Conservation (phyloP, 208 protist genomes). For the Wallacemonas rigidus region DNA sequence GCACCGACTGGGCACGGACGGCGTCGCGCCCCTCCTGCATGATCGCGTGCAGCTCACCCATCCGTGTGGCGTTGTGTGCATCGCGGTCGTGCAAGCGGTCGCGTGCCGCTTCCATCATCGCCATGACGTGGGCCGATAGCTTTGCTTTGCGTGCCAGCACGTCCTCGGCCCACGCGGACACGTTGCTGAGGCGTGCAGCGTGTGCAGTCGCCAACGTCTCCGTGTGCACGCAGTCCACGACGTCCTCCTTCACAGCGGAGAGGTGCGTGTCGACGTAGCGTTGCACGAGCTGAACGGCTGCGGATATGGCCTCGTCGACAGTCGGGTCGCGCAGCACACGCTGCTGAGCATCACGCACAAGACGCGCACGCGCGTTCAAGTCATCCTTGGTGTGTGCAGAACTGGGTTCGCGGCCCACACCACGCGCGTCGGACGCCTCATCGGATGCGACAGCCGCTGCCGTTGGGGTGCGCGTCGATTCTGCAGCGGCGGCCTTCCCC, state of each 20-base stretch:
- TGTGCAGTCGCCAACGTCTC: conserved; percentile 51
- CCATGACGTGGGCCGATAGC: conserved; percentile 38
- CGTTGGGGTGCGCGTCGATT: background rate
- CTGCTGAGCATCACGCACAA: conserved; percentile 4
- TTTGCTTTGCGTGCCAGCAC: conserved; percentile 36
- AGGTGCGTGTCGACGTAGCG: conserved; percentile 48
- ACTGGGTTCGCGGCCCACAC: no score
- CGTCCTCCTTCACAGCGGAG: conserved; percentile 29
- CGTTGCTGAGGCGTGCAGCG: conserved; percentile 36
- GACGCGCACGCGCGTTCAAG: background rate
- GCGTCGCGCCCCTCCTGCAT: conserved; percentile 30
- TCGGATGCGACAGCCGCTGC: background rate
- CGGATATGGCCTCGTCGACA: conserved; percentile 24
- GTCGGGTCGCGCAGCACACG: conserved; percentile 4
- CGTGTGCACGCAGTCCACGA: conserved; percentile 60
- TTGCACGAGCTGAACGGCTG: conserved; percentile 35
- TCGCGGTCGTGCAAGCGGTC: background rate
- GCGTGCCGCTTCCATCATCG: conserved; percentile 32
- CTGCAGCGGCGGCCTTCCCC: background rate
- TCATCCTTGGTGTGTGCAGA: no score
- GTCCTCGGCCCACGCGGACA: conserved; percentile 47
- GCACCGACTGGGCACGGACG: conserved; percentile 20
- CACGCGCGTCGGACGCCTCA: no score
- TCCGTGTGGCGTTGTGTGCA: conserved; percentile 32
- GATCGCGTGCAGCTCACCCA: conserved; percentile 38